phyloP scores from a whole-genome alignment of 2,329 filamentous ascomycete species.

The Juglanconis oblonga region DNA sequence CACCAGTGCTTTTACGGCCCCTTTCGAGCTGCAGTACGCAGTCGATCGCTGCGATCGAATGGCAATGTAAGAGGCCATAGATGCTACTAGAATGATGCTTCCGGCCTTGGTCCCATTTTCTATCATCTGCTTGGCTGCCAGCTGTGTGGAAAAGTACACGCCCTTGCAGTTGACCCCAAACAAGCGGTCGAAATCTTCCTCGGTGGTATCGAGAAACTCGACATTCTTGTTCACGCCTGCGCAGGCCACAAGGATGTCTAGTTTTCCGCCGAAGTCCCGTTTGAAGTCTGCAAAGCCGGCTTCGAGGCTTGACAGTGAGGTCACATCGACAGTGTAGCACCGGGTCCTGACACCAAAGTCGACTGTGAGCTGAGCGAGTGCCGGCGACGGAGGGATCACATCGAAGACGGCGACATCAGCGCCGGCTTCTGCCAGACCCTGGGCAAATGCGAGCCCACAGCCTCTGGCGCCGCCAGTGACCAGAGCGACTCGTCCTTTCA shows the following conservation, averaged over 20 bases:
- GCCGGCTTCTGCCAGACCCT: slow-evolving; percentile 43
- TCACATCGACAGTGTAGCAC: slow-evolving; percentile 40
- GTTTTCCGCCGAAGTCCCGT: slow-evolving; percentile 28
- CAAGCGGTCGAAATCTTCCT: slow-evolving; percentile 38
- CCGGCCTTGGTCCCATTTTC: slow-evolving; percentile 46
- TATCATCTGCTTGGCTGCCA: slow-evolving; percentile 50
- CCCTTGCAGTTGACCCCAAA: slow-evolving; percentile 42
- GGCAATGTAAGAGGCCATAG: slow-evolving; percentile 50
- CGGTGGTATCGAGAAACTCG: slow-evolving; percentile 41
- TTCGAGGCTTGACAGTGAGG: slow-evolving; percentile 26
- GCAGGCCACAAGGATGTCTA: slow-evolving; percentile 43
- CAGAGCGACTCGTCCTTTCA: slow-evolving; percentile 44
- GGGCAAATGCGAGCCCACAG: slow-evolving; percentile 43
- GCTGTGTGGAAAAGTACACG: slow-evolving; percentile 43
- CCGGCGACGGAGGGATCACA: slow-evolving; percentile 36
- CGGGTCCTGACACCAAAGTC: slow-evolving; percentile 38
- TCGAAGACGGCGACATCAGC: slow-evolving; percentile 47
- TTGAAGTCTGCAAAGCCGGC: slow-evolving; percentile 29
- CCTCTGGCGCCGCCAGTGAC: slow-evolving; percentile 46
- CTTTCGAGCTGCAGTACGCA: slow-evolving; percentile 46
- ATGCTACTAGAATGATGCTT: slow-evolving; percentile 51
- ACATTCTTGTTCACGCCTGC: slow-evolving; percentile 44
- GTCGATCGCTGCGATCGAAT: slow-evolving; percentile 45
- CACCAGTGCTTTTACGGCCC: slow-evolving; percentile 44
- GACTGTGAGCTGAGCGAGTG: slow-evolving; percentile 38